These are phyloP conservation scores for Vigna reflexopilosa DNA, from an alignment of 306 rosid species.

Conservation along the genomic window DNA sequence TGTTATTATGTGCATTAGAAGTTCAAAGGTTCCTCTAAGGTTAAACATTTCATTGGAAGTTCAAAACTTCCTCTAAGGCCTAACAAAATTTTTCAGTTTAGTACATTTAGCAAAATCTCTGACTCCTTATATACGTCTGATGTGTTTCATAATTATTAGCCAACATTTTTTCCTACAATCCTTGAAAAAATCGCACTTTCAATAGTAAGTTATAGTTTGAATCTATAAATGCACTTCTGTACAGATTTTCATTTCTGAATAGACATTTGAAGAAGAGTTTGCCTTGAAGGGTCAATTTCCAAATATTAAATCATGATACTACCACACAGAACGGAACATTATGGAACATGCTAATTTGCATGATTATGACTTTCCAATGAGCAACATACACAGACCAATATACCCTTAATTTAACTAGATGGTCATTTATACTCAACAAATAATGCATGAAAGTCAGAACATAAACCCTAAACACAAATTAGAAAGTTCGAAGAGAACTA, in stretches of 20 bases:
- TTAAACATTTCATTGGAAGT: neutral
- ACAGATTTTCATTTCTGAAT: constrained; percentile 9
- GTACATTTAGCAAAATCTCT: constrained; percentile 1
- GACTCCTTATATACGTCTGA: neutral
- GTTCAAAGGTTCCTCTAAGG: constrained; percentile 16
- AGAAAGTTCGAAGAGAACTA: constrained; percentile 41
- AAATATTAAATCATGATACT: constrained; percentile 6
- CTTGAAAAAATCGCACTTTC: neutral
- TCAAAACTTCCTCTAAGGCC: neutral
- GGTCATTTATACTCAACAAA: constrained; percentile 18
- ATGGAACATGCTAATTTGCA: constrained; percentile 15
- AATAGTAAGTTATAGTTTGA: constrained; percentile 8
- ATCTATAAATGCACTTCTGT: constrained; percentile 4
- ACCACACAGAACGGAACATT: constrained; percentile 10
- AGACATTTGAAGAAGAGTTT: constrained; percentile 2
- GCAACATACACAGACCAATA: constrained; percentile 21
- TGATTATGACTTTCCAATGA: constrained; percentile 31
- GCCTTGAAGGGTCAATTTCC: neutral
- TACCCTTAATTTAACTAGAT: constrained; percentile 4
- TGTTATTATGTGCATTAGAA: neutral
- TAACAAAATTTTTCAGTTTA: constrained; percentile 5
- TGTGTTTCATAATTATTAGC: neutral
- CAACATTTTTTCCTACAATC: neutral
- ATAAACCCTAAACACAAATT: constrained; percentile 22
- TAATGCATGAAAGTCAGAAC: neutral